A percentile compares a stretch with the other conserved stretches of the same genome.
phyloP scores from a whole-genome alignment of 345 rosid species.

The Lumnitzera racemosa region DNA sequence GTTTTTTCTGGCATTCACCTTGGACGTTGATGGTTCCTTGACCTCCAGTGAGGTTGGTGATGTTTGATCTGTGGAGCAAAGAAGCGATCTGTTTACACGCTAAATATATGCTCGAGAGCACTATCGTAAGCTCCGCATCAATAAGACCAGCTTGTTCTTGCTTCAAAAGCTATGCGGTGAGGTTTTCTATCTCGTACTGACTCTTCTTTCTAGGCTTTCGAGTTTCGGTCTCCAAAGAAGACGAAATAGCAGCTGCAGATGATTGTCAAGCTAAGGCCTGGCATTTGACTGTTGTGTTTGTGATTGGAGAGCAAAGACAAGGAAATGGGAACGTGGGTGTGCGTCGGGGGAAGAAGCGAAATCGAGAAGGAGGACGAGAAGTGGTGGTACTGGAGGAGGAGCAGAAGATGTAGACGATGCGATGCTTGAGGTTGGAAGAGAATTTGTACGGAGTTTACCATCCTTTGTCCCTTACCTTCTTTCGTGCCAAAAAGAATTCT shows the following conservation, averaged over 20 bases:
- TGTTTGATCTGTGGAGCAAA: constrained; percentile 27
- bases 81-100: constrained; percentile 35
- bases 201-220: constrained; percentile 10
- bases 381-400: background rate
- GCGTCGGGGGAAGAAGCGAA: constrained; percentile 3
- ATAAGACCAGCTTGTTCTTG: constrained; percentile 30
- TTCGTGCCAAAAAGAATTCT: background rate
- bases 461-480: constrained; percentile 1
- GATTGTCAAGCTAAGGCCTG: background rate
- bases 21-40: constrained; percentile 36
- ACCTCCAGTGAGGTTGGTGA: constrained; percentile 26
- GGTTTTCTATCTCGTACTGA: constrained; percentile 17
- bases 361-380: background rate
- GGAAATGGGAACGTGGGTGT: background rate
- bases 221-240: background rate
- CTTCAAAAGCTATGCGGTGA: constrained; percentile 31
- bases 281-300: constrained; percentile 6
- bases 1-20: constrained; percentile 40
- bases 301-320: background rate
- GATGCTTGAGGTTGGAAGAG: constrained; percentile 4
- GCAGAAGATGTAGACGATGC: constrained; percentile 9
- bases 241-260: too few species aligned
- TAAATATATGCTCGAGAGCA: constrained; percentile 29
- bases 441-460: background rate
- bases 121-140: constrained; percentile 30